Percentiles rank a stretch among this genome's conserved stretches.
Evolutionary conservation across 208 protist genomes (phyloP).

Genomic region (Phytomonas serpens): DNA sequence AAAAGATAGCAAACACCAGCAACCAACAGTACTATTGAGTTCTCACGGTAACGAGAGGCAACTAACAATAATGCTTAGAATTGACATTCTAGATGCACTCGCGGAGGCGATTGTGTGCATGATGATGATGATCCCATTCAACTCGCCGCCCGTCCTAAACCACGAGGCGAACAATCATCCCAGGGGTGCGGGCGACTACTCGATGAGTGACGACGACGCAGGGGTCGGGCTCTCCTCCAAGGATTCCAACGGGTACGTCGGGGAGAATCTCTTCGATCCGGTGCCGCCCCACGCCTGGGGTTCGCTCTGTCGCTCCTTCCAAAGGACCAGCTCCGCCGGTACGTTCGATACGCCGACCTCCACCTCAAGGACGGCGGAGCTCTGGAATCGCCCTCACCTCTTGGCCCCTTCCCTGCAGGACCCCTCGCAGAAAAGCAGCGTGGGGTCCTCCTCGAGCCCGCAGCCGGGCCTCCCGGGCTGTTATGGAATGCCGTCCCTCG

Average conservation of each 20-base stretch:
- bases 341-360: no score
- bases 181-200: not conserved
- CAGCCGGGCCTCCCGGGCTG: no score
- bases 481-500: no score
- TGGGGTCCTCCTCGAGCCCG: no score
- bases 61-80: constrained; percentile 27
- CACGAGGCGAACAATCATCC: constrained; percentile 4
- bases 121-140: constrained; percentile 42
- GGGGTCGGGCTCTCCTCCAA: not conserved
- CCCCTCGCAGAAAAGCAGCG: no score
- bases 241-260: not conserved
- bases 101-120: constrained; percentile 60
- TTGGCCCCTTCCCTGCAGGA: no score
- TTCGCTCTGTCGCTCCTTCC: no score
- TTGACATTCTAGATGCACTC: constrained; percentile 54
- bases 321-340: no score
- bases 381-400: no score
- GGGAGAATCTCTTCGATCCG: not conserved
- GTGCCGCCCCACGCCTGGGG: no score
- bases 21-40: not conserved
- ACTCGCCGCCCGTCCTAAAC: constrained; percentile 9
- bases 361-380: no score
- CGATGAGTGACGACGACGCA: not conserved
- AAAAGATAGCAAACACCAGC: not conserved
- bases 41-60: constrained; percentile 2